These are phyloP conservation scores for Eimeria praecox DNA, from an alignment of 169 alveolate genomes.

Conservation along the genomic window DNA sequence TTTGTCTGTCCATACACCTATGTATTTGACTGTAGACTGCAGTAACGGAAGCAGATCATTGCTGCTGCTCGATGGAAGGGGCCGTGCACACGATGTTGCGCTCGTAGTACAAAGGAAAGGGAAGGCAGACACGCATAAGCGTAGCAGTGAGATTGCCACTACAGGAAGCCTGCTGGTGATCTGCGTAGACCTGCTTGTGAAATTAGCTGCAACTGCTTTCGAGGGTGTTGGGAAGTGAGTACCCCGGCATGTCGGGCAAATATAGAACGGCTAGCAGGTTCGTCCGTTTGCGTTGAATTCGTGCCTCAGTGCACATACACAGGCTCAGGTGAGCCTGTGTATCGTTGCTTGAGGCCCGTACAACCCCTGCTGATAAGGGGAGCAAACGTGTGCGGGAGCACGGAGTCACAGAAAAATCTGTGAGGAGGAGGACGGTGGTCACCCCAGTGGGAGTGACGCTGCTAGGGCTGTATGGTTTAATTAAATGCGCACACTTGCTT, in stretches of 20 bases:
- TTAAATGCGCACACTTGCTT: neutral
- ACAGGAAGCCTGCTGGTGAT: neutral
- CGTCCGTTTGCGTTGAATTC: neutral
- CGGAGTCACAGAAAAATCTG: neutral
- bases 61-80: neutral
- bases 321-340: constrained; percentile 5
- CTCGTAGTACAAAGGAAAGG: neutral
- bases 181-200: too few relatives aligned
- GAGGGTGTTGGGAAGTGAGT: neutral
- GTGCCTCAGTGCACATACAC: neutral
- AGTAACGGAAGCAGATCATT: neutral
- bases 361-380: neutral
- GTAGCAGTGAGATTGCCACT: neutral
- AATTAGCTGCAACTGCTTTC: neutral
- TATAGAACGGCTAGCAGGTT: neutral
- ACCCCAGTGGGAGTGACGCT: neutral
- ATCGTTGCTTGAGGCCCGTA: neutral
- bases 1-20: neutral
- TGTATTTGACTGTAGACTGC: neutral
- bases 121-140: neutral
- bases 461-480: neutral
- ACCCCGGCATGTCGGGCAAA: neutral
- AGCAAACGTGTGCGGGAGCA: neutral
- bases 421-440: neutral
- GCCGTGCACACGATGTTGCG: neutral